Evolutionary conservation across 352 stramenopile species (phyloP), one percentile per base, ranked within the genome.

Genomic region (Globisporangium lucens): DNA sequence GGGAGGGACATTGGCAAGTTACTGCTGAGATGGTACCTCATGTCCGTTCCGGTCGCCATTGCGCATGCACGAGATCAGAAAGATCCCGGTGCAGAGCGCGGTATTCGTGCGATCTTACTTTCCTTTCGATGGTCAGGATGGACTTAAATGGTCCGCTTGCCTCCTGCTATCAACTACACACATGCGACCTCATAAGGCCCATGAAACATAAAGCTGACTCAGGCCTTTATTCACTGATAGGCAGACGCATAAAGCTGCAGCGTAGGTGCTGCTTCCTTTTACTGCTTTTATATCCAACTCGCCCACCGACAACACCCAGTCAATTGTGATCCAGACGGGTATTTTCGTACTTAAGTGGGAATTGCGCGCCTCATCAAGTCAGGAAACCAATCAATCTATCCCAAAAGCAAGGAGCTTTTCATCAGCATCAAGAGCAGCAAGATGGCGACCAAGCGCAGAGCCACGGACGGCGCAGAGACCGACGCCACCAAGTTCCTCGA

Each of bases 401-500:
- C 33, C n/a, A 68, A 38, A 12, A 70, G 41, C 10, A 43, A 43
- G 13, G 36, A 20, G 36, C 36, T 43, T 12, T 43, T 43, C 36
- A 0, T 43, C 12, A 43, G 10, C 30, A 33, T 33, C 30, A 33
- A 33, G 30, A 51, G 62, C 60, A 35, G 64, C 58, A 62, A 43
- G 63, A 68, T 73, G 65, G 87, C 82, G 80, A 69, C 70, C 53
- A 75, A 61, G 41, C 51, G 57, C 66, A 71, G 55, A 77, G 75
- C 66, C 85, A 88, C 75, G 78, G 74, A 71, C 30, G 66, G 78
- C 20, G 72, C 69, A 7, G 69, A 64, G 6, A 43, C 47, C 27
- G 71, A 71, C 38, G 70, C 64, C 27, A 75, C 74, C n/a, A 74
- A 65, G 56, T 94, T 94, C 71, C 75, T 94, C 29, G 77, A 92